Evolutionary conservation across 331 rosid species (phyloP).

Genomic region (Stylosanthes scabra): DNA sequence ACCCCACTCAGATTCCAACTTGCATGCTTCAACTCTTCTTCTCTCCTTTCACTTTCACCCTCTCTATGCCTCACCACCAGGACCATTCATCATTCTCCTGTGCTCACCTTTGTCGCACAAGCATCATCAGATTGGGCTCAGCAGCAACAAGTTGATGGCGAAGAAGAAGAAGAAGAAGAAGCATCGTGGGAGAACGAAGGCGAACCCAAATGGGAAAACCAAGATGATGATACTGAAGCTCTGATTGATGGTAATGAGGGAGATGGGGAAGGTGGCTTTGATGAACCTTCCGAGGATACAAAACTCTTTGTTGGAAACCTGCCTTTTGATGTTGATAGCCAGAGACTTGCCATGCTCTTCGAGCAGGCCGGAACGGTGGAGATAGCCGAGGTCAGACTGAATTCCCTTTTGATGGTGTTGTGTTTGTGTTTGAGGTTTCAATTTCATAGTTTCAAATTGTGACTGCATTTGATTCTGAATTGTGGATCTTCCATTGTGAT

Average conservation of each 20-base stretch:
- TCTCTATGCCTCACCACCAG: slow-evolving; percentile 40
- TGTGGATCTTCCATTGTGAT: slow-evolving; percentile 40
- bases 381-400: slow-evolving; percentile 76
- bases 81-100: slow-evolving; percentile 49
- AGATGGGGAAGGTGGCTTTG: slow-evolving; percentile 45
- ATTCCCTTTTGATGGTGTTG: slow-evolving; percentile 1
- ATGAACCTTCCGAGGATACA: slow-evolving; percentile 73
- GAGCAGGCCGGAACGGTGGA: slow-evolving; percentile 84
- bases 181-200: slow-evolving; percentile 40
- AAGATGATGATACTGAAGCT: slow-evolving; percentile 50
- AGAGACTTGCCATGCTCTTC: slow-evolving; percentile 73
- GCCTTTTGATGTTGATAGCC: slow-evolving; percentile 85
- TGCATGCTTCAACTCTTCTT: slow-evolving; percentile 45
- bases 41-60: slow-evolving; percentile 44
- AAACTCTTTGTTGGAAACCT: slow-evolving; percentile 92
- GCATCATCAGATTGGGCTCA: slow-evolving; percentile 89
- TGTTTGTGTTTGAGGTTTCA: background rate
- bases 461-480: background rate
- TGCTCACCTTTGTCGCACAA: slow-evolving; percentile 71
- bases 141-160: slow-evolving; percentile 47
- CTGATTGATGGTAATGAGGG: slow-evolving; percentile 2
- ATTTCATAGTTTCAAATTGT: background rate
- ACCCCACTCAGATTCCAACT: slow-evolving; percentile 55
- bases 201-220: slow-evolving; percentile 40
- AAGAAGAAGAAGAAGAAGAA: slow-evolving; percentile 41